Percentiles rank a stretch among this genome's conserved stretches.
Evolutionary conservation across 352 stramenopile genomes (phyloP).

Genomic region (Pythium sp.): DNA sequence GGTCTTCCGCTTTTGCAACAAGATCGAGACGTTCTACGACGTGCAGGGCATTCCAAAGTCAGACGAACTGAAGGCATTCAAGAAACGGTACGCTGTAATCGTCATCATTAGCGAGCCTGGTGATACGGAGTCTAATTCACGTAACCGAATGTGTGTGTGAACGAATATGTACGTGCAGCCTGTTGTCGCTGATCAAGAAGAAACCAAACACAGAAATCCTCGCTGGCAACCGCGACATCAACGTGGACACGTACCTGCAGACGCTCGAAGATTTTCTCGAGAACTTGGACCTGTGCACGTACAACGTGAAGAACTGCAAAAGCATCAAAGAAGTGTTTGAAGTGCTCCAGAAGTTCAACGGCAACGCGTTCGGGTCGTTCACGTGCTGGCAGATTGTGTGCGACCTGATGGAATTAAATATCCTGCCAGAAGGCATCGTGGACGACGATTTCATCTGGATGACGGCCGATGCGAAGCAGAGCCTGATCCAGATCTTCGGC

Average conservation of each 20-base stretch:
- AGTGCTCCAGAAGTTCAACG: conserved; percentile 56
- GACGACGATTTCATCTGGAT: conserved; percentile 81
- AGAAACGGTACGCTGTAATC: conserved; percentile 44
- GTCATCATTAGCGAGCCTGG: neutral
- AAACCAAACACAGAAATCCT: conserved; percentile 43
- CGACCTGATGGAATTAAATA: conserved; percentile 74
- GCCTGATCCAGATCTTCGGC: conserved; percentile 80
- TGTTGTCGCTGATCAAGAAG: conserved; percentile 55
- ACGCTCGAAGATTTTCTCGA: conserved; percentile 67
- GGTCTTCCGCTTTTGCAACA: conserved; percentile 80
- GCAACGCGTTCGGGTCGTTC: conserved; percentile 79
- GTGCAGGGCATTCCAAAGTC: conserved; percentile 75
- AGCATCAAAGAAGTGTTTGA: conserved; percentile 60
- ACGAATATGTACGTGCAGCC: conserved; percentile 18
- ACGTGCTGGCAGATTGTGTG: conserved; percentile 85
- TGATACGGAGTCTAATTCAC: neutral
- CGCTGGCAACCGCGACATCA: conserved; percentile 59
- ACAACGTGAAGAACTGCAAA: conserved; percentile 46
- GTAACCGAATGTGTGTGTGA: neutral
- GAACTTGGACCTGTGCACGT: conserved; percentile 58
- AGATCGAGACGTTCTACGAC: conserved; percentile 80
- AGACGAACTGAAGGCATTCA: conserved; percentile 60
- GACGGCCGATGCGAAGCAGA: conserved; percentile 72
- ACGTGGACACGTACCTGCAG: conserved; percentile 52
- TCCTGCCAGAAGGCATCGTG: conserved; percentile 52